These are phyloP conservation scores for Cyclotella distinguenda DNA, from an alignment of 108 stramenopile genomes.

Conservation along the genomic window DNA sequence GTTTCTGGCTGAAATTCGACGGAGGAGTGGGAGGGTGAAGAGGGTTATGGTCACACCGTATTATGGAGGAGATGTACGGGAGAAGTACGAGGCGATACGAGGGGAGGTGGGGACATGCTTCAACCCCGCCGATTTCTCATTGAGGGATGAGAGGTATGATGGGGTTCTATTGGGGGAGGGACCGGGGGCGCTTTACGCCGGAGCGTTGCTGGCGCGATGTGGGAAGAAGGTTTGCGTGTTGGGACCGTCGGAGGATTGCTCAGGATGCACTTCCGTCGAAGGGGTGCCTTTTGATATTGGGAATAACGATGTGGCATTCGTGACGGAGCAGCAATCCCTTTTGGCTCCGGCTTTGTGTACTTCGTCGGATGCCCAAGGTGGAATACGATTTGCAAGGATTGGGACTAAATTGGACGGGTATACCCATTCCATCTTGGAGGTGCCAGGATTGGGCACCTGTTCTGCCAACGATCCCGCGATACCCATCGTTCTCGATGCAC, in stretches of 20 bases:
- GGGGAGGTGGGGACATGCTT: conserved; percentile 64
- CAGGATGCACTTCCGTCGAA: conserved; percentile 57
- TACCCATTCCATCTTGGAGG: conserved; percentile 76
- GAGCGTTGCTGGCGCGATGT: conserved; percentile 71
- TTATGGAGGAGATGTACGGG: conserved; percentile 19
- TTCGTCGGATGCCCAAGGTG: conserved; percentile 73
- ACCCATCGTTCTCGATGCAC: conserved; percentile 65
- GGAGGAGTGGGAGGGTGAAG: conserved; percentile 31
- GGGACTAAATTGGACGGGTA: conserved; percentile 70
- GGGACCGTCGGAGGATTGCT: conserved; percentile 62
- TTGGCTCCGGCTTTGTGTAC: conserved; percentile 79
- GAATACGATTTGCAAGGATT: conserved; percentile 80
- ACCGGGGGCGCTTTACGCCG: conserved; percentile 67
- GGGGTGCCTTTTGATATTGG: conserved; percentile 79
- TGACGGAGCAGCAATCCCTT: conserved; percentile 59
- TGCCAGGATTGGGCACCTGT: conserved; percentile 77
- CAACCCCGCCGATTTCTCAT: conserved; percentile 49
- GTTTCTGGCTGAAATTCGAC: conserved; percentile 50
- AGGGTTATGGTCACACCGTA: conserved; percentile 16
- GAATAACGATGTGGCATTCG: conserved; percentile 47
- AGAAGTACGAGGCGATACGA: conserved; percentile 57
- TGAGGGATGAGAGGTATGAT: conserved; percentile 62
- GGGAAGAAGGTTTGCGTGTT: conserved; percentile 79
- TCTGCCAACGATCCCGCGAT: conserved; percentile 21
- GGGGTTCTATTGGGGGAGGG: conserved; percentile 81